Conservation (phyloP, 371 early-diverging fungal species). For the Rhizopus stolonifer region DNA sequence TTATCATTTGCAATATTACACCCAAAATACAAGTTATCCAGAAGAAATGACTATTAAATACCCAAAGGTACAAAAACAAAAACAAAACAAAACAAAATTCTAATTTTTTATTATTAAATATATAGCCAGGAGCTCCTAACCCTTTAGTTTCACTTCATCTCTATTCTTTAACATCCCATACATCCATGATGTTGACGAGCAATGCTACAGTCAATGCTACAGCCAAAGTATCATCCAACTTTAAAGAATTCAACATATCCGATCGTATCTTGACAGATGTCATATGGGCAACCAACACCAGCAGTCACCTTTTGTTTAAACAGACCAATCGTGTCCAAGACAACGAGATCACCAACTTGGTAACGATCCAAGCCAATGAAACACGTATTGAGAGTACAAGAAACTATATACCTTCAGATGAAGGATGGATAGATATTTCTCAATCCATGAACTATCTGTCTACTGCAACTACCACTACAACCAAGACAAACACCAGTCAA, state of each 20-base stretch:
- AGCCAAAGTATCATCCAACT: conserved; percentile 10
- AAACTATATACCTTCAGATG: conserved; percentile 60
- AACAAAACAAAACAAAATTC: background rate
- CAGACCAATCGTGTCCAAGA: conserved; percentile 89
- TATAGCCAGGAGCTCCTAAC: conserved; percentile 77
- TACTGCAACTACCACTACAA: conserved; percentile 11
- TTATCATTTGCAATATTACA: conserved; percentile 70
- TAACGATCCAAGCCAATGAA: conserved; percentile 18
- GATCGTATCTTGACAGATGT: conserved; percentile 80
- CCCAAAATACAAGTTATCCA: conserved; percentile 64
- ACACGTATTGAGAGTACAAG: conserved; percentile 39
- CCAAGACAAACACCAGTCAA: conserved; percentile 25
- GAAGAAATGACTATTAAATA: conserved; percentile 75
- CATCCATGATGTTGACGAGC: conserved; percentile 34
- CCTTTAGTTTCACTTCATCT: conserved; percentile 80
- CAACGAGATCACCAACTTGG: conserved; percentile 63
- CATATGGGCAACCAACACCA: conserved; percentile 67
- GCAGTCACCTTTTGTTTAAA: conserved; percentile 66
- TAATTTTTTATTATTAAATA: background rate
- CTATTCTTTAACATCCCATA: conserved; percentile 39
- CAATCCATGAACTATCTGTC: conserved; percentile 45
- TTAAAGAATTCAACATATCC: conserved; percentile 52
- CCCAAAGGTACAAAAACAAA: conserved; percentile 66
- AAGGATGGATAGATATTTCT: conserved; percentile 70
- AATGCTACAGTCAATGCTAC: conserved; percentile 20